Evolutionary conservation across 2,329 filamentous ascomycete species (phyloP).

Genomic region (Fusarium gaditjirri): DNA sequence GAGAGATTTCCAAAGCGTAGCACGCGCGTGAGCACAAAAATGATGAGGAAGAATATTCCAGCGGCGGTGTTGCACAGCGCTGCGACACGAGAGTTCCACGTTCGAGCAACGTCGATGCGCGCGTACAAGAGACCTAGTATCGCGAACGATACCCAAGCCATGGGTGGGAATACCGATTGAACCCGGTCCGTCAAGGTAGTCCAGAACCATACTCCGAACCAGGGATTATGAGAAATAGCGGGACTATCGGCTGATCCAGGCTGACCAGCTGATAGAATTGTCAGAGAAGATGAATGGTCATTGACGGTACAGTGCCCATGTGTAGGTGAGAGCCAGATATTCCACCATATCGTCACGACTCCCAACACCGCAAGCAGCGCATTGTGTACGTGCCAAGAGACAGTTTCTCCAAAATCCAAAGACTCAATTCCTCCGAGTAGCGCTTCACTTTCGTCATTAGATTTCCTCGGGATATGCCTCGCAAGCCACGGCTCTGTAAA

Average conservation of each 20-base stretch:
- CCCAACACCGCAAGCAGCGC: constrained; percentile 48
- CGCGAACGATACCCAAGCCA: constrained; percentile 60
- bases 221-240: constrained; percentile 34
- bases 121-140: constrained; percentile 57
- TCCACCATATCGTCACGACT: constrained; percentile 57
- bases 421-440: constrained; percentile 36
- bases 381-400: constrained; percentile 58
- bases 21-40: constrained; percentile 57
- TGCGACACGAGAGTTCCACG: constrained; percentile 45
- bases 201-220: constrained; percentile 56
- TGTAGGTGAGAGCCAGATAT: constrained; percentile 56
- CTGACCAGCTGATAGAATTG: background rate
- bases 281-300: constrained; percentile 2
- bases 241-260: constrained; percentile 5
- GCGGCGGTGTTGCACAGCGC: constrained; percentile 44
- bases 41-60: constrained; percentile 46
- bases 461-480: constrained; percentile 8
- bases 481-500: constrained; percentile 50
- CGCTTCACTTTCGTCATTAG: constrained; percentile 45
- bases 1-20: constrained; percentile 58
- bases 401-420: background rate
- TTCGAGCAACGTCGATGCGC: constrained; percentile 50
- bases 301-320: constrained; percentile 50
- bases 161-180: constrained; percentile 55
- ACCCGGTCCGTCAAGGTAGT: constrained; percentile 43